These are phyloP conservation scores for Coemansia sp. DNA, from an alignment of 192 early-diverging fungal species.

Conservation along the genomic window DNA sequence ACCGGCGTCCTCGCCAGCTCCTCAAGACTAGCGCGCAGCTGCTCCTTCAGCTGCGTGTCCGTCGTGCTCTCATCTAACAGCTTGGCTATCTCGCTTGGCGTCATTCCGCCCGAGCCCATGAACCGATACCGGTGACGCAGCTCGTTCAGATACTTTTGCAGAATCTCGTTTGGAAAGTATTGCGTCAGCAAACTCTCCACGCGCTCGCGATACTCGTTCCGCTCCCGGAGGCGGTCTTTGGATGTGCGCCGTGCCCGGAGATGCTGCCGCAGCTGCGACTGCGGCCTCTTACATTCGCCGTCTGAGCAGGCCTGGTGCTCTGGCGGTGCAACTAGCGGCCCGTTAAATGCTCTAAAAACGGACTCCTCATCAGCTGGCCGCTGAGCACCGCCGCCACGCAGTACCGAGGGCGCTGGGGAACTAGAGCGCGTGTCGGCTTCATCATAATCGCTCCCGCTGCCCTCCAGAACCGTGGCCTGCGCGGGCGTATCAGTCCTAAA, in stretches of 20 bases:
- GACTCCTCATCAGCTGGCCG: slow-evolving; percentile 4
- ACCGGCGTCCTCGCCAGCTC: slow-evolving; percentile 27
- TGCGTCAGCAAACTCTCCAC: slow-evolving; percentile 48
- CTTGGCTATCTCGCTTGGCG: slow-evolving; percentile 37
- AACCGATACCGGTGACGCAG: slow-evolving; percentile 51
- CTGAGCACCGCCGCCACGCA: slow-evolving; percentile 41
- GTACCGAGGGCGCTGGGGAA: slow-evolving; percentile 27
- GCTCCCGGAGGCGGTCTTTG: slow-evolving; percentile 28
- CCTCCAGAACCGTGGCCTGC: slow-evolving; percentile 7
- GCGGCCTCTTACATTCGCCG: slow-evolving; percentile 15
- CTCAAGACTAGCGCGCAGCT: slow-evolving; percentile 50
- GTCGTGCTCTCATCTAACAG: slow-evolving; percentile 36
- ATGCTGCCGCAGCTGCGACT: slow-evolving; percentile 23
- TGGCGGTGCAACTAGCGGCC: slow-evolving; percentile 47
- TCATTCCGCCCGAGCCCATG: slow-evolving; percentile 50
- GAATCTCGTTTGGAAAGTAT: slow-evolving; percentile 43
- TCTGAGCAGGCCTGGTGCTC: slow-evolving; percentile 14
- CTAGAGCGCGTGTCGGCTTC: slow-evolving; percentile 11
- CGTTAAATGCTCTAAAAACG: slow-evolving; percentile 45
- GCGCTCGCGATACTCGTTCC: slow-evolving; percentile 43
- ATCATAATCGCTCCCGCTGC: slow-evolving; percentile 9
- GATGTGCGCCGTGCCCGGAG: slow-evolving; percentile 27
- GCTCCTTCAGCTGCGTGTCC: slow-evolving; percentile 42
- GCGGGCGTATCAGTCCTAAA: slow-evolving; percentile 7
- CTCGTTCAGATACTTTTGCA: slow-evolving; percentile 49